Evolutionary conservation across 2,329 filamentous ascomycete species (phyloP).

Genomic region (Balansia obtecta): DNA sequence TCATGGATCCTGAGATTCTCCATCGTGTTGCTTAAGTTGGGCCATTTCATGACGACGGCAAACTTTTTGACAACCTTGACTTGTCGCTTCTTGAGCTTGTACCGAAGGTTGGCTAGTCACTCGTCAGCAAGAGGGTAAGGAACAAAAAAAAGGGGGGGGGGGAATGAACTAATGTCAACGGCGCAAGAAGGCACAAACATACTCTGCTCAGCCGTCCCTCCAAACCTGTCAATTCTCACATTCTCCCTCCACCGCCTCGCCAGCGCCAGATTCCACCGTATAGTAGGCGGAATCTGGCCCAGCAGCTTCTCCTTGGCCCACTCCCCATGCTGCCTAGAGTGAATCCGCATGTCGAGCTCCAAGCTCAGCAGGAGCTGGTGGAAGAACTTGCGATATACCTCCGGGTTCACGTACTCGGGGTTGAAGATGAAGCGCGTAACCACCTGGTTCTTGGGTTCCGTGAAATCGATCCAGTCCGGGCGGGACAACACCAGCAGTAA

Average conservation of each 20-base stretch:
- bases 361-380: constrained; percentile 64
- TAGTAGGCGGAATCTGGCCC: constrained; percentile 52
- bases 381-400: constrained; percentile 55
- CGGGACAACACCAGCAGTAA: constrained; percentile 56
- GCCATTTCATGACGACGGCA: constrained; percentile 64
- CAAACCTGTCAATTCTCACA: constrained; percentile 51
- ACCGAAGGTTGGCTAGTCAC: constrained; percentile 44
- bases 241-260: constrained; percentile 61
- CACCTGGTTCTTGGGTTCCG: constrained; percentile 56
- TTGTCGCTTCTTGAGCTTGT: constrained; percentile 53
- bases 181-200: constrained; percentile 11
- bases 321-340: constrained; percentile 47
- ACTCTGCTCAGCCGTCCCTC: constrained; percentile 38
- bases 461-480: constrained; percentile 65
- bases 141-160: too few species aligned
- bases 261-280: constrained; percentile 63
- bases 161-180: background rate
- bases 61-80: constrained; percentile 57
- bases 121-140: background rate
- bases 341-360: constrained; percentile 59
- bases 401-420: constrained; percentile 39
- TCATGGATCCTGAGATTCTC: constrained; percentile 49
- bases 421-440: constrained; percentile 62
- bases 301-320: constrained; percentile 53
- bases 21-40: constrained; percentile 54